These are phyloP conservation scores for Yamagishiella unicocca DNA, from an alignment of 139 green algal species.

Conservation along the genomic window DNA sequence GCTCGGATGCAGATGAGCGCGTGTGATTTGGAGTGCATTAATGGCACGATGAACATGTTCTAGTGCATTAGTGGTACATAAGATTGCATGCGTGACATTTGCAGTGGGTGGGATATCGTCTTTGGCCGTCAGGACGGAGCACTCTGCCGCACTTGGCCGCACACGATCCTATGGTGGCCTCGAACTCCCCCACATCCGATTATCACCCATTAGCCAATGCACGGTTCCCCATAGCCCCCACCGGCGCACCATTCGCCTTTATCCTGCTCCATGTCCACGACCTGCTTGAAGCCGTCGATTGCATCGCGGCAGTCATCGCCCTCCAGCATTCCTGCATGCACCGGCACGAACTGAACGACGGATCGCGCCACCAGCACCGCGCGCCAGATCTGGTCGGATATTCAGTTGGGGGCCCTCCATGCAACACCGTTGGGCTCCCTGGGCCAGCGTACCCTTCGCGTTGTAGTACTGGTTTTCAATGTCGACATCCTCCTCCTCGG, in stretches of 20 bases:
- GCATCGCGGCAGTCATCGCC: constrained; percentile 80
- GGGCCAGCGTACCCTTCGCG: constrained; percentile 84
- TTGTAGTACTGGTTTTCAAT: constrained; percentile 99
- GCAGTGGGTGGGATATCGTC: too few relatives aligned
- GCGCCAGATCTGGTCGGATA: neutral
- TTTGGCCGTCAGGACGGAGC: too few relatives aligned
- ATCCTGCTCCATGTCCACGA: constrained; percentile 95
- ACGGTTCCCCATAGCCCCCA: neutral
- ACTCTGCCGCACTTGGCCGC: too few relatives aligned
- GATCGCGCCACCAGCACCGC: neutral
- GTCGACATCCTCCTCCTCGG: constrained; percentile 95
- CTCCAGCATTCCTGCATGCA: constrained; percentile 85
- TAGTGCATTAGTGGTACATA: too few relatives aligned
- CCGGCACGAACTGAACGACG: neutral
- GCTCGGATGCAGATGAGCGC: too few relatives aligned
- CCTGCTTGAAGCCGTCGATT: constrained; percentile 90
- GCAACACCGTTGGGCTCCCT: too few relatives aligned
- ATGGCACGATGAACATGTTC: too few relatives aligned
- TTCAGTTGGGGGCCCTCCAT: too few relatives aligned
- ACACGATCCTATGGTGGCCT: neutral
- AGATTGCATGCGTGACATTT: too few relatives aligned
- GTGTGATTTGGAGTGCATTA: too few relatives aligned
- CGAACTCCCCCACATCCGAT: neutral
- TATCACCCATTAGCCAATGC: neutral
- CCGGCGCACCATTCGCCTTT: constrained; percentile 94